Base-by-base conservation (phyloP, 192 early-diverging fungal species). In the Linnemannia hyalina region DNA sequence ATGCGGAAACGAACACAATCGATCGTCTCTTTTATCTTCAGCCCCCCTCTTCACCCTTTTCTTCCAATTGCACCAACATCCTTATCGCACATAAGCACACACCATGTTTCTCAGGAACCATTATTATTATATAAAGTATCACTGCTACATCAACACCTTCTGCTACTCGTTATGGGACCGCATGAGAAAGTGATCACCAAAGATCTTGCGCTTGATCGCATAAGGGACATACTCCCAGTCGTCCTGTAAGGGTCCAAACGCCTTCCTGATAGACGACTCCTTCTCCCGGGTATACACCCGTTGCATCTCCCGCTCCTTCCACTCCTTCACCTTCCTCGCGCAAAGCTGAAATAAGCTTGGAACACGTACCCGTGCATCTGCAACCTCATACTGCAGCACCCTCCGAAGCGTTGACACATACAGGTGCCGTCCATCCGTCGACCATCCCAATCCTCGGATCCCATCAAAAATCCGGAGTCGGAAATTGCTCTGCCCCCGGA, bases 371-470 rank as follows among this genome's bases (percentile, higher is more conserved):
- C n/a, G n/a, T 2, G 70, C 49, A 38, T 77, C 79, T 41, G 42
- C 40, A 47, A 91, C 81, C 71, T 90, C 89, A 52, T 89, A 91
- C 36, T 77, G 86, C 32, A 91, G 65, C 22, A 91, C 89, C 0
- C 90, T 78, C 32, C 88, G 78, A 40, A 89, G 74, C 4, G 90
- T 91, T 6, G 90, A 77, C 22, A 91, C 88, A 76, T 90, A 91
- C 29, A 91, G 54, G 44, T 90, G 78, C 18, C 80, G 76, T 1
- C 90, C 90, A 79, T 90, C 81, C 26, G 77, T 74, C 11, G 88
- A 89, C 90, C 90, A 91, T 6, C 89, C 82, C 16, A 91, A 49
- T 22, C 90, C 90, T 52, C 89, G 89, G 55, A 91, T 90, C 22
- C 82, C 81, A 36, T 89, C 90, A 38, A 91, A 68, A 15, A 91